A percentile compares a stretch with the other conserved stretches of the same genome.
These are phyloP conservation scores for Madurella mycetomatis DNA, from an alignment of 2,329 filamentous ascomycete genomes.

Conservation along the genomic window DNA sequence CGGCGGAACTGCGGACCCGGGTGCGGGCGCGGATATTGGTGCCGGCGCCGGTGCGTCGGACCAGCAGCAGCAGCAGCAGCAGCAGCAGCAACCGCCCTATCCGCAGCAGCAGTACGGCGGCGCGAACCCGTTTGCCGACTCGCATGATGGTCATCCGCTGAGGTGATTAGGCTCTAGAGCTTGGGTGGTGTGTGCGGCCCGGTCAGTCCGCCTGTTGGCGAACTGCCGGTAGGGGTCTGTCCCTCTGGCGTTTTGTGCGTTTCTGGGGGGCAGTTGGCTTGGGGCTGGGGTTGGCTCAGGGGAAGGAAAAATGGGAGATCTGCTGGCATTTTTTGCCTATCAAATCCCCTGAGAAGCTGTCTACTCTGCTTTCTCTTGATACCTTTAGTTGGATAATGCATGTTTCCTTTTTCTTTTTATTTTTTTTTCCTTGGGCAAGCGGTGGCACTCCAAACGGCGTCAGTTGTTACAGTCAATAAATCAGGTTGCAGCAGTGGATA, in stretches of 20 bases:
- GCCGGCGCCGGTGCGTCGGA: neutral
- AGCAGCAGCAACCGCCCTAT: conserved; percentile 4
- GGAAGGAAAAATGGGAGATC: too few species aligned
- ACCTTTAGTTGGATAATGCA: conserved; percentile 2
- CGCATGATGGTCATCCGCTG: conserved; percentile 13
- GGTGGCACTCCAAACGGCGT: neutral
- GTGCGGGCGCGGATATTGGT: neutral
- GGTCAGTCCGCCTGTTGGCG: neutral
- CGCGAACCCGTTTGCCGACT: conserved; percentile 20
- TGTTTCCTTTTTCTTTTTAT: neutral
- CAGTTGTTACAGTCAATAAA: too few species aligned
- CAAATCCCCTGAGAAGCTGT: too few species aligned
- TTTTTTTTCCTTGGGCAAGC: neutral
- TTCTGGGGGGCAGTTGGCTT: too few species aligned
- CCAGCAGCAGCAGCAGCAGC: neutral
- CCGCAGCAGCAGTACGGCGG: neutral
- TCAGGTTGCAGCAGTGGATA: too few species aligned
- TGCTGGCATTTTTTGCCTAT: too few species aligned
- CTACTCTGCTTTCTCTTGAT: neutral
- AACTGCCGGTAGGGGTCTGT: too few species aligned
- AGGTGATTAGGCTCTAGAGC: conserved; percentile 8
- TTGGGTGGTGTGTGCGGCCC: neutral
- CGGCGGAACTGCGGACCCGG: neutral
- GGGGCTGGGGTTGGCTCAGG: too few species aligned
- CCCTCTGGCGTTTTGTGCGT: too few species aligned